These are phyloP conservation scores for Lyophyllum decastes DNA, from an alignment of 768 basidiomycete species.

Conservation along the genomic window DNA sequence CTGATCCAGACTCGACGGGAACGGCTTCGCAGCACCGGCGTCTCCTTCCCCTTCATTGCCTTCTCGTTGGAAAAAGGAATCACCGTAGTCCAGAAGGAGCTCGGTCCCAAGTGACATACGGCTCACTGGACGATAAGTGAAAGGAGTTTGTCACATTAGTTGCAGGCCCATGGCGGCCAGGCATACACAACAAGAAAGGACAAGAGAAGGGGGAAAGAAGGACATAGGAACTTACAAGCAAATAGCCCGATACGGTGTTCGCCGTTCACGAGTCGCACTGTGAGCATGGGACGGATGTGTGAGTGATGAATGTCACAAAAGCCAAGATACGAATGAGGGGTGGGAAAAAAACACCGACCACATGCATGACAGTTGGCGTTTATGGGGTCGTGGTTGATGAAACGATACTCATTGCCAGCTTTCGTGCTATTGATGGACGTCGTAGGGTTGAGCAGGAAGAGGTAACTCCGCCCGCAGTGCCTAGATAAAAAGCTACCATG, in stretches of 20 bases:
- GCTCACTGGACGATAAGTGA: constrained; percentile 30
- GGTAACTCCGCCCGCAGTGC: constrained; percentile 60
- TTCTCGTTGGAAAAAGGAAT: constrained; percentile 39
- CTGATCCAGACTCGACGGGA: neutral
- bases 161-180: too few species aligned
- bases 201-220: neutral
- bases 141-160: neutral
- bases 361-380: constrained; percentile 46
- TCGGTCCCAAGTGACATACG: constrained; percentile 45
- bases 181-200: too few species aligned
- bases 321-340: neutral
- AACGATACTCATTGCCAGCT: constrained; percentile 65
- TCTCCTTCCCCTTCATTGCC: neutral
- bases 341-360: constrained; percentile 32
- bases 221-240: constrained; percentile 41
- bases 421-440: constrained; percentile 55
- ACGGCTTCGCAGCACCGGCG: neutral
- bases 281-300: constrained; percentile 22
- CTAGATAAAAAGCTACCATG: constrained; percentile 39
- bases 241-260: constrained; percentile 69
- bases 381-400: constrained; percentile 58
- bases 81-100: constrained; percentile 60
- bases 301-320: neutral
- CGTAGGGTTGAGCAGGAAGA: constrained; percentile 52
- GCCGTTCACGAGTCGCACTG: constrained; percentile 63